Evolutionary conservation across 805 yeast species (phyloP).

Genomic region (Maudiozyma serrabonitensis): DNA sequence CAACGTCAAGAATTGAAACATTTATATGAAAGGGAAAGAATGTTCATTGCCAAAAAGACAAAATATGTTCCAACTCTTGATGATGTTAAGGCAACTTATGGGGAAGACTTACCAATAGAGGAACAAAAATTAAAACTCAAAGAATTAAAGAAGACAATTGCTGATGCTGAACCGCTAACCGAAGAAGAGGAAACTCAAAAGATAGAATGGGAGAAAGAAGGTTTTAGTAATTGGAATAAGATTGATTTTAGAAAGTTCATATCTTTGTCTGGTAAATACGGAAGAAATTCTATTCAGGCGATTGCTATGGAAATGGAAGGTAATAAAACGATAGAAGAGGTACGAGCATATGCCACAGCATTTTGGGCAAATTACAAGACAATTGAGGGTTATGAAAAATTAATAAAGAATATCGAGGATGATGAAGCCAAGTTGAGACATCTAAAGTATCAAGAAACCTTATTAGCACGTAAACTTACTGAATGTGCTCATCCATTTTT

Average conservation of each 20-base stretch:
- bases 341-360: constrained; percentile 61
- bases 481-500: constrained; percentile 72
- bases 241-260: constrained; percentile 82
- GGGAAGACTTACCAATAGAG: constrained; percentile 33
- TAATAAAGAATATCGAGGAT: constrained; percentile 66
- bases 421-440: constrained; percentile 81
- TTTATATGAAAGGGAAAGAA: constrained; percentile 71
- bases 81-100: constrained; percentile 36
- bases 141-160: constrained; percentile 61
- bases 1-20: constrained; percentile 66
- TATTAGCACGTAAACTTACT: constrained; percentile 66
- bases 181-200: constrained; percentile 68
- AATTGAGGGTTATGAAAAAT: constrained; percentile 84
- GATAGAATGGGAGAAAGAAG: constrained; percentile 49
- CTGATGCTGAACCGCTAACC: constrained; percentile 67
- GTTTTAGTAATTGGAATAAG: constrained; percentile 77
- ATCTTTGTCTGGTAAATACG: constrained; percentile 66
- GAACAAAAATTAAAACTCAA: constrained; percentile 39
- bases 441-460: constrained; percentile 60
- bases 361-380: constrained; percentile 76
- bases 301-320: constrained; percentile 71
- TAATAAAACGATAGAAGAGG: constrained; percentile 72
- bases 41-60: constrained; percentile 61
- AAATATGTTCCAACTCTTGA: constrained; percentile 57
- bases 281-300: constrained; percentile 61